phyloP scores from a whole-genome alignment of 208 protist species.

The Crithidia acanthocephali region DNA sequence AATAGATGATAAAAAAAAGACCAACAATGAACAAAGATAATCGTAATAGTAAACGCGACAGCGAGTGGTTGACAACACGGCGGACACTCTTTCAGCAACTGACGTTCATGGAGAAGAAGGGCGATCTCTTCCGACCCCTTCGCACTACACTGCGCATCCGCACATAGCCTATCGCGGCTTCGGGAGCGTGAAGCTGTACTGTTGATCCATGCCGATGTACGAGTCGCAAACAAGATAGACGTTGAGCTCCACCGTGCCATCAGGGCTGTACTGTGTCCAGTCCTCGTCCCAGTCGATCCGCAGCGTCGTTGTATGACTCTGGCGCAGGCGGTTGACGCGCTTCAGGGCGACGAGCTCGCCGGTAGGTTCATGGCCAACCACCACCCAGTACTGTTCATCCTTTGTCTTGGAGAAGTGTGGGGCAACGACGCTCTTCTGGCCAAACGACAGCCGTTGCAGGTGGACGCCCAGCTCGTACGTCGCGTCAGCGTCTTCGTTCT shows the following conservation, averaged over 20 bases:
- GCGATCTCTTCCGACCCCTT: too few relatives aligned
- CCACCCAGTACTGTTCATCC: slow-evolving; percentile 94
- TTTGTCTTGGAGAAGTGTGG: slow-evolving; percentile 91
- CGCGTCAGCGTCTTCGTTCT: slow-evolving; percentile 40
- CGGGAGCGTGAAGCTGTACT: slow-evolving; percentile 75
- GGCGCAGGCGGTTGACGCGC: slow-evolving; percentile 78
- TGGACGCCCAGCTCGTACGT: slow-evolving; percentile 62
- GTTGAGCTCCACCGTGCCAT: slow-evolving; percentile 52
- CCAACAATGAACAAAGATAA: too few relatives aligned
- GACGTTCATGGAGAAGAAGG: too few relatives aligned
- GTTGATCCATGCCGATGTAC: slow-evolving; percentile 93
- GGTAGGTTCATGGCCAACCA: slow-evolving; percentile 78
- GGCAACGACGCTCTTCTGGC: slow-evolving; percentile 67
- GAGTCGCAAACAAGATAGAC: slow-evolving; percentile 92
- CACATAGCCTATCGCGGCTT: slow-evolving; percentile 22
- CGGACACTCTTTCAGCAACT: too few relatives aligned
- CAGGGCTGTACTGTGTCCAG: slow-evolving; percentile 46
- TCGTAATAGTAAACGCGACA: too few relatives aligned
- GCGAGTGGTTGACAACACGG: too few relatives aligned
- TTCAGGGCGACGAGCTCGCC: slow-evolving; percentile 95
- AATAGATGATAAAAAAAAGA: background rate
- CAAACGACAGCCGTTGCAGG: slow-evolving; percentile 67
- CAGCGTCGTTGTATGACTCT: slow-evolving; percentile 53
- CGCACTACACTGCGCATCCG: too few relatives aligned
- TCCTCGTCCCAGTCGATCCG: slow-evolving; percentile 92